These are phyloP conservation scores for Podila horticola DNA, from an alignment of 192 early-diverging fungal species.

Conservation along the genomic window DNA sequence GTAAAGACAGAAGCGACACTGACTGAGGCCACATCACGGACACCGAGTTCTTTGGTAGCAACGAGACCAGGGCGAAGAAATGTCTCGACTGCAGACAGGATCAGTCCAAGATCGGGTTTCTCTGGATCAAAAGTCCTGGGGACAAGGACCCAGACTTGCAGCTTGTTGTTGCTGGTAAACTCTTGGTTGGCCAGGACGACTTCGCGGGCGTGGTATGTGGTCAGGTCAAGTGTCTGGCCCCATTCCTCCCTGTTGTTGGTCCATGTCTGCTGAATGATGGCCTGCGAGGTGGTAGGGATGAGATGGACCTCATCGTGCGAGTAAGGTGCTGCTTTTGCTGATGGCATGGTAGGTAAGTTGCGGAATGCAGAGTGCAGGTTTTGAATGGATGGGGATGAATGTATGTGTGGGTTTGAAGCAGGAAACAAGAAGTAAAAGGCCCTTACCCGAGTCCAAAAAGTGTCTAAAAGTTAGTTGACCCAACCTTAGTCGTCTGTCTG, in stretches of 20 bases:
- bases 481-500: no score
- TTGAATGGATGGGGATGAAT: neutral
- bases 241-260: conserved; percentile 30
- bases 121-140: conserved; percentile 30
- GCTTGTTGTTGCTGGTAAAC: conserved; percentile 20
- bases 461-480: no score
- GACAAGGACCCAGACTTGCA: conserved; percentile 39
- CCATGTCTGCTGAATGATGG: conserved; percentile 31
- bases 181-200: conserved; percentile 5
- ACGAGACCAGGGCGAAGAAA: conserved; percentile 26
- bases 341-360: neutral
- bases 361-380: neutral
- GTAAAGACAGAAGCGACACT: conserved; percentile 42
- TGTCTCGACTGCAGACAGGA: conserved; percentile 28
- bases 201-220: conserved; percentile 24
- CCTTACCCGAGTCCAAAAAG: no score
- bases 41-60: conserved; percentile 25
- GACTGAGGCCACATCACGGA: conserved; percentile 20
- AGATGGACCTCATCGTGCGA: conserved; percentile 29
- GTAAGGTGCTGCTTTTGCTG: neutral
- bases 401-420: no score
- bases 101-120: conserved; percentile 14
- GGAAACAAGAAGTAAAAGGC: no score
- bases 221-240: conserved; percentile 13
- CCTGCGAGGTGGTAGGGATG: conserved; percentile 15